These are phyloP conservation scores for Allomyces macrogynus DNA, from an alignment of 192 early-diverging fungal species.

Conservation along the genomic window DNA sequence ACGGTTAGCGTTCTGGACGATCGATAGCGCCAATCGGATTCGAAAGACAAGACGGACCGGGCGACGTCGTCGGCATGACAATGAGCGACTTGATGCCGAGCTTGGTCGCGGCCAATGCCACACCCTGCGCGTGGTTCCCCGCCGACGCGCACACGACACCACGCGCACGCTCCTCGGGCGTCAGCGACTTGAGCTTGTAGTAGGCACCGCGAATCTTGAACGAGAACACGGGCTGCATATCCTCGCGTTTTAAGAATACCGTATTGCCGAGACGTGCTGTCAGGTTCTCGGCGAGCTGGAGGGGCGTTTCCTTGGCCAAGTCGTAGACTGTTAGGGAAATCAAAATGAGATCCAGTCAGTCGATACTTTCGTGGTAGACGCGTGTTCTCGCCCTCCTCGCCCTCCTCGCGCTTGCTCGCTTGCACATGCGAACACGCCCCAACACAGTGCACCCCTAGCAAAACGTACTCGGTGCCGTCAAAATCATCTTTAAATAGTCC, in stretches of 20 bases:
- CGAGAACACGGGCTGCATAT: constrained; percentile 88
- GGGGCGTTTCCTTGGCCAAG: constrained; percentile 74
- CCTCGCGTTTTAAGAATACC: constrained; percentile 83
- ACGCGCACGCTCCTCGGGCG: constrained; percentile 45
- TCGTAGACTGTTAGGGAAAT: constrained; percentile 48
- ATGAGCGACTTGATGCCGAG: constrained; percentile 86
- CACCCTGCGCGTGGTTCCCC: constrained; percentile 93
- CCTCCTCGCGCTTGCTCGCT: too few species aligned
- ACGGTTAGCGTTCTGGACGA: too few species aligned
- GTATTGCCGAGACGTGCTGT: constrained; percentile 43
- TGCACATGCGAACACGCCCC: too few species aligned
- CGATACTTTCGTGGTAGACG: too few species aligned
- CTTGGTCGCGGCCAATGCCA: constrained; percentile 77
- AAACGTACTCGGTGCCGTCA: background rate
- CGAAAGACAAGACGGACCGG: background rate
- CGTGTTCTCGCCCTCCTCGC: too few species aligned
- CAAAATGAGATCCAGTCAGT: background rate
- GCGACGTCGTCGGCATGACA: constrained; percentile 50
- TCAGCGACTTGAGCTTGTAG: constrained; percentile 72
- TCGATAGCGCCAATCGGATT: too few species aligned
- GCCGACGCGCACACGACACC: constrained; percentile 94
- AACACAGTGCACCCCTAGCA: too few species aligned
- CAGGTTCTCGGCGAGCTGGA: constrained; percentile 65
- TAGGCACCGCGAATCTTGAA: constrained; percentile 98
- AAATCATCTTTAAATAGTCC: background rate